Evolutionary conservation across 75 land plant genomes (phyloP).

Genomic region (Isoetes taiwanensis): DNA sequence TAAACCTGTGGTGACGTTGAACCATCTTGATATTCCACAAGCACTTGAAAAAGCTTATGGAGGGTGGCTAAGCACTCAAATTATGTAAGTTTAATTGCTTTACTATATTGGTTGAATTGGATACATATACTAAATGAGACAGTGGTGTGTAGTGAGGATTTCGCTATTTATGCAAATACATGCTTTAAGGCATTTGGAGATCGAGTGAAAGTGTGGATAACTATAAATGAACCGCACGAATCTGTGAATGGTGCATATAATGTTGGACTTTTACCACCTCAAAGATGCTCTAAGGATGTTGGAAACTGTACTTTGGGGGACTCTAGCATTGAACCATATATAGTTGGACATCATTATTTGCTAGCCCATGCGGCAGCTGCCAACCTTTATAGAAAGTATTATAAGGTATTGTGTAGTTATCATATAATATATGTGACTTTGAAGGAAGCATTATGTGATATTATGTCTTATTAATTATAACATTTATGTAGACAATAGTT

Average conservation of each 20-base stretch:
- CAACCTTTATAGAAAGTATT: conserved; percentile 47
- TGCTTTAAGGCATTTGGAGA: conserved; percentile 37
- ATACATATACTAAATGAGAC: neutral
- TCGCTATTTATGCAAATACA: conserved; percentile 22
- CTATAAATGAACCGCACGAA: conserved; percentile 28
- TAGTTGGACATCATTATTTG: conserved; percentile 55
- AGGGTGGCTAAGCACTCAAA: neutral
- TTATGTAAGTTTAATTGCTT: neutral
- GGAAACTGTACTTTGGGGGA: no score
- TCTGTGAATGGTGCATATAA: conserved; percentile 13
- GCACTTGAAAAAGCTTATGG: conserved; percentile 14
- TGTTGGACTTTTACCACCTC: conserved; percentile 16
- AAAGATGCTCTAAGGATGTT: no score
- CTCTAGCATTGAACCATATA: conserved; percentile 41
- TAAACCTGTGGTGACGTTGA: conserved; percentile 18
- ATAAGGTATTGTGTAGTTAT: conserved; percentile 30
- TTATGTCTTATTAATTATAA: neutral
- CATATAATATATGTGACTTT: no score
- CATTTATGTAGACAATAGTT: neutral
- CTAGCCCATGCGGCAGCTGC: conserved; percentile 69
- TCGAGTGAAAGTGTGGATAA: conserved; percentile 31
- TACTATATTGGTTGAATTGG: no score
- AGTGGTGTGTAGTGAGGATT: conserved; percentile 25
- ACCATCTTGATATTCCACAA: conserved; percentile 23
- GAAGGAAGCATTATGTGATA: no score